Evolutionary conservation across 139 green algal species (phyloP).

Genomic region (Chlamydomonas sp.): DNA sequence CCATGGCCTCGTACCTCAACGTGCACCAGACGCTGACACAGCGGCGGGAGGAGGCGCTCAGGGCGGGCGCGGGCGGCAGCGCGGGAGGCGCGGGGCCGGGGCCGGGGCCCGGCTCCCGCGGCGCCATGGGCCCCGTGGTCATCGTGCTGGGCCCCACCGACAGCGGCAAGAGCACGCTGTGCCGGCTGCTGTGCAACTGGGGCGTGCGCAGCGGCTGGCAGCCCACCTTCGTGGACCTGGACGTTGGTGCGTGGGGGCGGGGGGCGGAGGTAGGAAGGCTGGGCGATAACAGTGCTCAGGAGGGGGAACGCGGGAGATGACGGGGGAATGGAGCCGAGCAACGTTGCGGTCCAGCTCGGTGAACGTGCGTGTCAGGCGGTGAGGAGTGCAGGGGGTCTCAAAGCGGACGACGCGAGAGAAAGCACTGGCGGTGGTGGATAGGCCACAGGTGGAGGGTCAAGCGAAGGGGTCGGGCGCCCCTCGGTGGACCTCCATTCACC

Average conservation of each 20-base stretch:
- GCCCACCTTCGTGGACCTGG: constrained; percentile 88
- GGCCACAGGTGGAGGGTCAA: too few species aligned
- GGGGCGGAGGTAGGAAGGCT: neutral
- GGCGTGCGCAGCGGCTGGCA: constrained; percentile 75
- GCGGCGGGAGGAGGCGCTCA: constrained; percentile 50
- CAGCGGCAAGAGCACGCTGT: constrained; percentile 86
- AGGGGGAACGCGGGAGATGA: too few species aligned
- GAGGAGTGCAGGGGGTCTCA: too few species aligned
- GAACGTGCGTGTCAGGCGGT: too few species aligned
- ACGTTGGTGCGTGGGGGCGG: constrained; percentile 75
- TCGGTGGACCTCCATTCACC: too few species aligned
- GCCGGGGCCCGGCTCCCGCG: constrained; percentile 63
- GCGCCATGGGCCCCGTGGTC: constrained; percentile 56
- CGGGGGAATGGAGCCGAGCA: too few species aligned
- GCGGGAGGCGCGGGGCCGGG: constrained; percentile 85
- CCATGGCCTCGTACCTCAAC: constrained; percentile 86
- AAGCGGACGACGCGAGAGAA: too few species aligned
- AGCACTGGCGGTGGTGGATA: too few species aligned
- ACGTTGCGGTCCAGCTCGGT: too few species aligned
- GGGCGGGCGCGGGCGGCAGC: constrained; percentile 43
- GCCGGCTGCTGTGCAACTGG: constrained; percentile 89
- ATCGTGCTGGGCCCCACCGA: constrained; percentile 89
- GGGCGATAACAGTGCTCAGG: too few species aligned
- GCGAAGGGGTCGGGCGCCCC: too few species aligned
- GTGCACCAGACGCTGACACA: constrained; percentile 77